These are phyloP conservation scores for Pichia ethanolica DNA, from an alignment of 805 yeast genomes.

Conservation along the genomic window DNA sequence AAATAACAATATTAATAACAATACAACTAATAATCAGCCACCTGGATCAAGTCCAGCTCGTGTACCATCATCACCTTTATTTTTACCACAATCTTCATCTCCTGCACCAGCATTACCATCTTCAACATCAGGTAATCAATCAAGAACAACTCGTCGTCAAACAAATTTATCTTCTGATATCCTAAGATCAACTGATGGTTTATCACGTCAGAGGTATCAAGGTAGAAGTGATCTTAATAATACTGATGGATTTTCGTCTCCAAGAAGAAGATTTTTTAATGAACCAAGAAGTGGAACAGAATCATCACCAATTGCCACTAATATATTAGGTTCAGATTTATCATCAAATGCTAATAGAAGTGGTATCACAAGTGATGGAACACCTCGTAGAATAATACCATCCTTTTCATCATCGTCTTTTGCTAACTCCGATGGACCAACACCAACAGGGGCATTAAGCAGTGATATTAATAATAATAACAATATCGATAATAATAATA, in stretches of 20 bases:
- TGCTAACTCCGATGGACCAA: conserved; percentile 13
- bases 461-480: neutral
- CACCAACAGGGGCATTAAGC: neutral
- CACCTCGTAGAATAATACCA: conserved; percentile 8
- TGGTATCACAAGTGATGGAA: neutral
- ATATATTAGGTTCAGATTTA: conserved; percentile 6
- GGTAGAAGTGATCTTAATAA: conserved; percentile 76
- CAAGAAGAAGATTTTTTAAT: conserved; percentile 56
- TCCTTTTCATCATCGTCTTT: conserved; percentile 16
- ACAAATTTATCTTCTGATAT: conserved; percentile 26
- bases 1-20: neutral
- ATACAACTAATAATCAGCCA: neutral
- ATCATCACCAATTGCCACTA: conserved; percentile 11
- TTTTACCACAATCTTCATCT: conserved; percentile 7
- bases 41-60: conserved; percentile 12
- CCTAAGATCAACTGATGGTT: conserved; percentile 34
- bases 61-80: conserved; percentile 13
- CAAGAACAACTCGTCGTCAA: conserved; percentile 18
- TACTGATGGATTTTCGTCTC: conserved; percentile 61
- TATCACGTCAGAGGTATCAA: conserved; percentile 39
- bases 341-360: conserved; percentile 11
- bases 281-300: conserved; percentile 21
- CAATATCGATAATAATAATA: neutral
- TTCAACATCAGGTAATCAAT: neutral
- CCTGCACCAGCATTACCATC: neutral